A percentile compares a stretch with the other conserved stretches of the same genome.
Conservation (phyloP, 2,329 filamentous ascomycete species). For the Penicillium rolfsii region DNA sequence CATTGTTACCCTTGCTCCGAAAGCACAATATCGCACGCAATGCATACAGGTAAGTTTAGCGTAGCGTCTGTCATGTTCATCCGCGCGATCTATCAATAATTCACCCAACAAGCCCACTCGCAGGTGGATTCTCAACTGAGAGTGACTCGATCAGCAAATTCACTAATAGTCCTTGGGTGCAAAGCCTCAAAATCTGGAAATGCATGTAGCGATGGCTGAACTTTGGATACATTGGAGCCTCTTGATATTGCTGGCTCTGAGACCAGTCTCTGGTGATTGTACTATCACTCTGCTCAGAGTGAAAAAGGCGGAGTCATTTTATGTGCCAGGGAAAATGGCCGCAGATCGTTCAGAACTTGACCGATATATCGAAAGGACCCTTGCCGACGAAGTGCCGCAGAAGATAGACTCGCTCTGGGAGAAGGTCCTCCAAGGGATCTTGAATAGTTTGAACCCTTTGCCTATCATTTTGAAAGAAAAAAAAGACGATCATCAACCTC, state of each 20-base stretch:
- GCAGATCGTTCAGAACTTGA: slow-evolving; percentile 39
- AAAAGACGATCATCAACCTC: no score
- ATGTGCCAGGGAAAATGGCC: slow-evolving; percentile 36
- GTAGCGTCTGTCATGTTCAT: background rate
- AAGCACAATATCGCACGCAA: background rate
- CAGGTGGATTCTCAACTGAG: background rate
- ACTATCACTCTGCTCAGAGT: slow-evolving; percentile 36
- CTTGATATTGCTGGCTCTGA: slow-evolving; percentile 37
- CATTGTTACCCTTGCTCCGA: background rate
- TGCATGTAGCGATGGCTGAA: slow-evolving; percentile 35
- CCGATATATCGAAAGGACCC: slow-evolving; percentile 36
- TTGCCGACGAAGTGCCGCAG: slow-evolving; percentile 29
- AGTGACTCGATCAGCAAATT: slow-evolving; percentile 23
- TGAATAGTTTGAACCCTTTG: background rate
- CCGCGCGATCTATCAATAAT: background rate
- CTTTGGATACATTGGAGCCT: slow-evolving; percentile 33
- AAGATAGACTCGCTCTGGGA: slow-evolving; percentile 16
- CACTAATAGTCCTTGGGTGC: slow-evolving; percentile 26
- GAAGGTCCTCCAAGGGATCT: background rate
- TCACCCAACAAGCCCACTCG: background rate
- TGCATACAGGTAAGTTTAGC: background rate
- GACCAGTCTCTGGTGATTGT: slow-evolving; percentile 42
- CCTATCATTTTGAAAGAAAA: background rate
- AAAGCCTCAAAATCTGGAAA: slow-evolving; percentile 35
- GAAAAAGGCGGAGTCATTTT: slow-evolving; percentile 40